Base-by-base conservation (phyloP, 169 alveolate species). In the Plasmodium coatneyi region DNA sequence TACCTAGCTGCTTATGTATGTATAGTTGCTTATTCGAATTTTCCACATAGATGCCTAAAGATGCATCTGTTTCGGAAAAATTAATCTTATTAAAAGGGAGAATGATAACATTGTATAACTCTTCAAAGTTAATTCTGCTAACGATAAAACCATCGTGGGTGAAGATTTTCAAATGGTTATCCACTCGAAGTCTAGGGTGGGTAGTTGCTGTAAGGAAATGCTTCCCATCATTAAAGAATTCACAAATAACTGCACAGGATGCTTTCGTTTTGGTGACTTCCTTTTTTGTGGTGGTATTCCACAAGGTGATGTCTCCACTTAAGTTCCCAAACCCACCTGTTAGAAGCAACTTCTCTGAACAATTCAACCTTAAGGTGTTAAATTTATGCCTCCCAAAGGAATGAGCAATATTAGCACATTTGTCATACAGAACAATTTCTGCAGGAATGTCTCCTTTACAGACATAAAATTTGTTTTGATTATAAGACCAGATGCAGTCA, bases 271-370 rank as follows among this genome's bases (percentile, higher is more conserved):
- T 95, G 46, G 96, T 97, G 0, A 97, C 78, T 83, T 96, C 97
- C 32, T 92, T 83, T 34, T 93, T 71, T 3, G 36, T 93, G 49
- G 96, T 84, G 39, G 97, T 80, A 79, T 97, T 97, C 99, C 98
- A 98, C 19, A 98, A 92, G 83, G 97, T 98, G 32, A 98, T 96
- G 34, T 97, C 99, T 41, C 99, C 99, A 82, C 97, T 96, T 79
- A 97, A 80, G 84, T 98, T 98, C 14, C 99, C 99, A 92, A 98
- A 98, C 6, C 99, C 99, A 36, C 98, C 99, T 19, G 98, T 92
- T 28, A 97, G 79, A 7, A 97, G 90, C 30, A 97, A 83, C 80
- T 98, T 86, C 71, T 96, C 97, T 56, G 96, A 95, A 22, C 98
- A 97, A 90, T 92, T 95, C 43, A 96, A 81, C 79, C 96, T 93